These are phyloP conservation scores for Quercus robur DNA, from an alignment of 306 rosid genomes.

Conservation along the genomic window DNA sequence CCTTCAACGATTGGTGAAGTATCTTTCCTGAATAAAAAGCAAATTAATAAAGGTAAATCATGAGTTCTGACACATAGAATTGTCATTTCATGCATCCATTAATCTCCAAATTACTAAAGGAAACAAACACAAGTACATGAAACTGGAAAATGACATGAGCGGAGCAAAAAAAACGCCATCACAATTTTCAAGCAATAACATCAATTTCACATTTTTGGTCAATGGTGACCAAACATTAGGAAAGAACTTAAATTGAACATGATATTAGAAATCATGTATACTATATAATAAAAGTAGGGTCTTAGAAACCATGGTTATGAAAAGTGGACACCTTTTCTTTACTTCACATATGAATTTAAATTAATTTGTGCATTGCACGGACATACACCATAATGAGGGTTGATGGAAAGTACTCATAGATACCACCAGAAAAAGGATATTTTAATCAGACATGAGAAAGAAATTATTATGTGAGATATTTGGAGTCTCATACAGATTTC, in stretches of 20 bases:
- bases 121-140: neutral
- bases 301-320: too few relatives aligned
- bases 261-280: neutral
- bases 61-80: neutral
- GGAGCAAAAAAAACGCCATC: neutral
- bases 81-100: neutral
- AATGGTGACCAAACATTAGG: neutral
- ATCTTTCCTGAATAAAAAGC: conserved; percentile 61
- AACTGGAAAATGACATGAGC: neutral
- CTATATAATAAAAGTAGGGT: too few relatives aligned
- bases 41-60: neutral
- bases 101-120: too few relatives aligned
- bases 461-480: neutral
- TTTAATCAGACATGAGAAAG: neutral
- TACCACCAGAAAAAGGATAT: neutral
- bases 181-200: neutral
- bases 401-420: neutral
- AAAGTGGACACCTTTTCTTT: too few relatives aligned
- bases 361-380: too few relatives aligned
- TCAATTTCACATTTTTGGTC: neutral
- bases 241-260: neutral
- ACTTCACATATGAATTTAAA: too few relatives aligned
- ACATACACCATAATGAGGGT: neutral
- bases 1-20: conserved; percentile 53
- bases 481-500: neutral